Evolutionary conservation across 352 stramenopile genomes (phyloP), one percentile per base, ranked within the genome.

Genomic region (Phytopythium litorale): DNA sequence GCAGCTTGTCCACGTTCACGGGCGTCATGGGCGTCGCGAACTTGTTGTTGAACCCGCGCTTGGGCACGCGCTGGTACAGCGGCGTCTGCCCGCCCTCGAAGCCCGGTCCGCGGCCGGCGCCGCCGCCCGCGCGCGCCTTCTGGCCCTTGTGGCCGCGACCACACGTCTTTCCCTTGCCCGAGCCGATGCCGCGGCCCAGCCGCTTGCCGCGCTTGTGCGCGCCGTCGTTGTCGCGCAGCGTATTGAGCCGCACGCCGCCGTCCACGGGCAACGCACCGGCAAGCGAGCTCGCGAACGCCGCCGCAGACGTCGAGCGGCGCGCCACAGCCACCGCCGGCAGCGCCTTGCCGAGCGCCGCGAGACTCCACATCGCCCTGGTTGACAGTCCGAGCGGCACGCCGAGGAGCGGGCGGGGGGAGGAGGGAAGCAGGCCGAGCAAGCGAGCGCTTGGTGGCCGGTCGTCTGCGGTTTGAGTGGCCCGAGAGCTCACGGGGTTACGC

Each of bases 71-170:
- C 72, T 98, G 94, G 80, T 98, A 98, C 57, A 99, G 75, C 43
- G 96, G 97, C 50, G 98, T 99, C 79, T 99, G 98, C 6, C 98
- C 98, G 59, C 98, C 98, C 70, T 99, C 98, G 68, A 99, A 99
- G 33, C 88, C 92, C 28, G 89, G 83, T 0, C 96, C 88, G 28
- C 84, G 84, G 7, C 84, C 84, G 0, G 84, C 74, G 28, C 91
- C 83, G 9, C 90, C 89, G 16, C 97, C 97, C 15, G 81, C 77
- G 53, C 97, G 85, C 32, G 96, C 82, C 79, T 99, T 98, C 75
- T 98, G 94, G 58, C 97, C 97, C 78, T 99, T 99, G 76, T 99
- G 97, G 53, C 98, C 98, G 38, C 92, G 83, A 12, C 97, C 97
- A 33, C 78, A 97, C 11, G 97, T 99, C 74, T 98, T 98, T 58